Conservation (phyloP, 208 protist genomes). For the Paratrypanosoma confusum region DNA sequence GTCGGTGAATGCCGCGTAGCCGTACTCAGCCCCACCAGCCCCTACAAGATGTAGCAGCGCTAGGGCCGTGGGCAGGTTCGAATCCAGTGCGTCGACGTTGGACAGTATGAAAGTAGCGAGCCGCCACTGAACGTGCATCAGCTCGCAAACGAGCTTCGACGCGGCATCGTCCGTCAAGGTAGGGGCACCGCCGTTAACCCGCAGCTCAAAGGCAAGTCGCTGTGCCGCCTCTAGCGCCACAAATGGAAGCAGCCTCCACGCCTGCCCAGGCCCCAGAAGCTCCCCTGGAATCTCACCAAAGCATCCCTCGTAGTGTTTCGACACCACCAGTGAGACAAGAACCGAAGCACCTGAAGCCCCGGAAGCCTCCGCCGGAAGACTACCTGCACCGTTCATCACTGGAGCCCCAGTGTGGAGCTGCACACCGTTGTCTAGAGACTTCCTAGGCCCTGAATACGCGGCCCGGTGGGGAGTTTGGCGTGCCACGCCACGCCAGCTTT, state of each 20-base stretch:
- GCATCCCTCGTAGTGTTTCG: too few species aligned
- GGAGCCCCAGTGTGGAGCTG: too few species aligned
- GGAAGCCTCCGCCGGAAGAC: too few species aligned
- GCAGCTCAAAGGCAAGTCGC: slow-evolving; percentile 10
- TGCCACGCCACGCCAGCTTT: too few species aligned
- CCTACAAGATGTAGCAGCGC: slow-evolving; percentile 9
- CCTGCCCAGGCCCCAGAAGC: neutral
- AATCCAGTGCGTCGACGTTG: slow-evolving; percentile 13
- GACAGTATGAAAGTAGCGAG: slow-evolving; percentile 5
- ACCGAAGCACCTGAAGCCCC: too few species aligned
- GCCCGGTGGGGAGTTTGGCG: too few species aligned
- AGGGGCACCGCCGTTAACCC: neutral
- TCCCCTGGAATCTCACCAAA: too few species aligned
- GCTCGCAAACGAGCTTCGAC: slow-evolving; percentile 1
- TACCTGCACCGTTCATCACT: too few species aligned
- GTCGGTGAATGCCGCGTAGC: too few species aligned
- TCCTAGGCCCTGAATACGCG: too few species aligned
- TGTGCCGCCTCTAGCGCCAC: slow-evolving; percentile 7
- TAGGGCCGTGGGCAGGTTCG: slow-evolving; percentile 12
- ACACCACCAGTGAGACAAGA: too few species aligned
- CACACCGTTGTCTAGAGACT: too few species aligned
- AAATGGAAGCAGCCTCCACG: slow-evolving; percentile 4
- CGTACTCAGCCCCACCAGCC: slow-evolving; percentile 7
- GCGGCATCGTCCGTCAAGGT: neutral
- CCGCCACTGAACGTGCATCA: slow-evolving; percentile 17